Evolutionary conservation across 1,284 basidiomycete genomes (phyloP), one percentile per base, ranked within the genome.

Genomic region (Rhodofomes roseus): DNA sequence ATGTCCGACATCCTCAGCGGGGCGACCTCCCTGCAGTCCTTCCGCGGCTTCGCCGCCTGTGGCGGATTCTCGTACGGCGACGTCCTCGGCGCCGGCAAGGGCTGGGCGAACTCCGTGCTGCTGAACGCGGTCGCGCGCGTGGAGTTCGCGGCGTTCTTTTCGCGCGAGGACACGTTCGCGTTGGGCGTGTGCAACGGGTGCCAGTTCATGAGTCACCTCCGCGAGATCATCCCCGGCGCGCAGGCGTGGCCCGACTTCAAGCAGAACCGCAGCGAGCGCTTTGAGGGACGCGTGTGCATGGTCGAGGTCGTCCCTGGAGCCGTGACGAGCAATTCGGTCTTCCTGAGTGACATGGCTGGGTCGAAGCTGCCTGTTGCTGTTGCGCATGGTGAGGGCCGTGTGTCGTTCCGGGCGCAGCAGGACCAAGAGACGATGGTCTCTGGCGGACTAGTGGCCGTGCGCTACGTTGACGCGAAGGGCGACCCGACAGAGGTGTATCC

Each of bases 11-110:
- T 99, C 71, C 87, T 99, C 67, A 79, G 79, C 37, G 93, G 93
- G 52, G 71, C 72, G 14, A 76, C 89, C 52, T 81, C 79, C 44
- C 81, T 99, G 22, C 62, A 74, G 6, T 74, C 76, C 52, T 98
- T 98, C 81, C 82, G 85, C 39, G 97, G 97, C 59, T 73, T 99
- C 57, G 96, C 93, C 2, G 96, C 96, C 0, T 98, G 96, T 70
- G 96, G 96, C 60, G 96, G 96, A 6, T 99, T 99, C 82, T 98
- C 96, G 12, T 99, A 98, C 71, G 97, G 96, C 56, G 96, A 99
- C 74, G 96, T 99, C 14, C 84, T 99, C 11, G 96, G 97, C 39
- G 96, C 97, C 5, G 97, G 96, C 16, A 95, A 92, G 70, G 97
- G 97, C 37, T 99, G 97, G 97, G 96, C 96, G 6, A 89, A 96